Evolutionary conservation across 345 rosid species (phyloP).

Genomic region (Lumnitzera racemosa): DNA sequence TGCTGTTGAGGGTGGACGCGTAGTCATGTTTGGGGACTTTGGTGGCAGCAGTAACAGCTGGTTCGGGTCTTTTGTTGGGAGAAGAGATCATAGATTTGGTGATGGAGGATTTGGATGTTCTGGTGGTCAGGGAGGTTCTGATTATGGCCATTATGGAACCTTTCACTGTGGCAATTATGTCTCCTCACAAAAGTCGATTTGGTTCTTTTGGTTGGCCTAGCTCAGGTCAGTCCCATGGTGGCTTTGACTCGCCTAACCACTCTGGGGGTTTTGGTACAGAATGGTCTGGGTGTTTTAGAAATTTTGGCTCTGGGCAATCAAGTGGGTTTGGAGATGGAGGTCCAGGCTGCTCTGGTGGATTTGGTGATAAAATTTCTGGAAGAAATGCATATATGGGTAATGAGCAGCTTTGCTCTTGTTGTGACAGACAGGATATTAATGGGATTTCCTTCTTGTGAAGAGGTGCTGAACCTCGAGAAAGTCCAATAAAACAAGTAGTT

Average conservation of each 20-base stretch:
- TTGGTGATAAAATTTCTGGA: background rate
- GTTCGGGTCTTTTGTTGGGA: conserved; percentile 33
- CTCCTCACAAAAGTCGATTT: conserved; percentile 20
- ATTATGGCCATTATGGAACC: conserved; percentile 28
- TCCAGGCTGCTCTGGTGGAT: conserved; percentile 14
- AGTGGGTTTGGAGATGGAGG: conserved; percentile 26
- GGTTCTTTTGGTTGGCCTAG: conserved; percentile 35
- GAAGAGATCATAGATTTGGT: conserved; percentile 40
- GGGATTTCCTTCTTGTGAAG: too few relatives aligned
- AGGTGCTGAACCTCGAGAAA: too few relatives aligned
- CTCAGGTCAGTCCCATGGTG: conserved; percentile 9
- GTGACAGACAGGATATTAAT: too few relatives aligned
- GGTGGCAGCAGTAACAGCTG: conserved; percentile 31
- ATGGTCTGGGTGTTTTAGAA: conserved; percentile 28
- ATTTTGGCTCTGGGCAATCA: conserved; percentile 27
- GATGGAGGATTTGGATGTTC: conserved; percentile 34
- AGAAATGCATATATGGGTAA: conserved; percentile 2
- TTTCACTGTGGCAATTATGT: conserved; percentile 1
- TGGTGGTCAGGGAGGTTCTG: conserved; percentile 29
- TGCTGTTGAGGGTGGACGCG: conserved; percentile 39
- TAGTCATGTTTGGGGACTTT: conserved; percentile 33
- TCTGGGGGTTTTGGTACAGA: conserved; percentile 19
- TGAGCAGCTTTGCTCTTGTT: too few relatives aligned
- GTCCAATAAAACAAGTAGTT: too few relatives aligned
- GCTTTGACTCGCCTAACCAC: conserved; percentile 6